These are phyloP conservation scores for Catenaria anguillulae DNA, from an alignment of 371 early-diverging fungal species.

Conservation along the genomic window DNA sequence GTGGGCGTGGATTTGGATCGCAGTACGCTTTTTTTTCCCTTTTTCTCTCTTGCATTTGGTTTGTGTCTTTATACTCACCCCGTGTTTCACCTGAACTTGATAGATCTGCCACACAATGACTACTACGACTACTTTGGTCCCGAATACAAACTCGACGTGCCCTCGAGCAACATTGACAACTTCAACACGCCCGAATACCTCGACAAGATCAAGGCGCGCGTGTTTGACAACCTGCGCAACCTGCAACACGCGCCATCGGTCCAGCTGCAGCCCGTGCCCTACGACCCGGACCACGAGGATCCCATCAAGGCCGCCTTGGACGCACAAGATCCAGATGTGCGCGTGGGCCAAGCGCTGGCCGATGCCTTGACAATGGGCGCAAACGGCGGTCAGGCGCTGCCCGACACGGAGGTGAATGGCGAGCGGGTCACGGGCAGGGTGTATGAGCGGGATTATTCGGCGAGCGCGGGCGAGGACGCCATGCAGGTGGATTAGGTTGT, in stretches of 20 bases:
- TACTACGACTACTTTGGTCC: constrained; percentile 92
- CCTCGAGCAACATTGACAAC: constrained; percentile 91
- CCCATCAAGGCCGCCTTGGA: constrained; percentile 22
- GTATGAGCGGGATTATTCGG: background rate
- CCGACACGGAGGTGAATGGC: background rate
- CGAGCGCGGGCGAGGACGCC: background rate
- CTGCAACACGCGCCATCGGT: constrained; percentile 89
- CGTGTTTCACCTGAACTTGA: no score
- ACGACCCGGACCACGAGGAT: constrained; percentile 31
- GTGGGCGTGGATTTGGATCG: constrained; percentile 31
- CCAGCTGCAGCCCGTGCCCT: constrained; percentile 67
- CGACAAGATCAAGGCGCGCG: constrained; percentile 51
- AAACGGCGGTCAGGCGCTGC: background rate
- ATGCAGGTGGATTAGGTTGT: background rate
- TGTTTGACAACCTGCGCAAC: constrained; percentile 76
- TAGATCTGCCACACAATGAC: constrained; percentile 76
- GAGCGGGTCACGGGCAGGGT: background rate
- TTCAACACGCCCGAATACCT: constrained; percentile 80
- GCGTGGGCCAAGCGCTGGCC: background rate
- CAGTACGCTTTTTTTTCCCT: background rate
- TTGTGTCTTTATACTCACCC: no score
- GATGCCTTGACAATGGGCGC: background rate
- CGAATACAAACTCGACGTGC: constrained; percentile 83
- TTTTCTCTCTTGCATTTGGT: no score
- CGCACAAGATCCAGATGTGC: constrained; percentile 29